Conservation (phyloP, 257 asterid species). For the Mitragyna speciosa region DNA sequence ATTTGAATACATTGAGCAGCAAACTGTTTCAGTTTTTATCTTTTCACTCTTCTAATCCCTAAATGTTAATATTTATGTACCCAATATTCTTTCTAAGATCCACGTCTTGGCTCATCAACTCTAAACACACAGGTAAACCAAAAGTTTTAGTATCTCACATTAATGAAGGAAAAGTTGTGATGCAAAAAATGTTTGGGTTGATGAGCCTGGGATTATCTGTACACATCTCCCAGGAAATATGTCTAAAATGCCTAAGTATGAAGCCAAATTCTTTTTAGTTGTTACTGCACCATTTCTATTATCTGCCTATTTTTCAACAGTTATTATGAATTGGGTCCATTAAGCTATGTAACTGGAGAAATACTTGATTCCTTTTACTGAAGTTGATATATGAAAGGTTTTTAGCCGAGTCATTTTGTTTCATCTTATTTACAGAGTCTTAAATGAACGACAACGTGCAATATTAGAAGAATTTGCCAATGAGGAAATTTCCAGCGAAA, state of each 20-base stretch:
- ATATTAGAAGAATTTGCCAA: slow-evolving; percentile 80
- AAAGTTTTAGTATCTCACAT: not conserved
- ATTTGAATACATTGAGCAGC: not conserved
- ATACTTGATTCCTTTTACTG: not conserved
- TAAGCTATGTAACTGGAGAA: not conserved
- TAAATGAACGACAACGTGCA: slow-evolving; percentile 68
- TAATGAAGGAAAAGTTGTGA: not conserved
- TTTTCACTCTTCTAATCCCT: not conserved
- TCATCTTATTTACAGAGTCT: slow-evolving; percentile 38
- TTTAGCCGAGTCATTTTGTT: not conserved
- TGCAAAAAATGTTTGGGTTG: not conserved
- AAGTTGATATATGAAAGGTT: not conserved
- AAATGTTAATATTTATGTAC: not conserved
- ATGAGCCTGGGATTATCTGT: not conserved
- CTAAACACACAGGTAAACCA: not conserved
- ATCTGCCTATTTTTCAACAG: not conserved
- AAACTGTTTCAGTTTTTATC: not conserved
- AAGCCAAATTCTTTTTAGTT: too few relatives aligned
- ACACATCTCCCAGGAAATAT: not conserved
- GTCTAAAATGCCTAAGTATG: not conserved
- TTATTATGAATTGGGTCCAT: not conserved
- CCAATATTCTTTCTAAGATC: not conserved
- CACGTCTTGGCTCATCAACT: not conserved
- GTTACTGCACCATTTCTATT: not conserved
- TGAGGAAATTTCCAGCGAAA: slow-evolving; percentile 54